Conservation (phyloP, 1,139 yeast genomes). For the Lodderomyces parapsilosis region DNA sequence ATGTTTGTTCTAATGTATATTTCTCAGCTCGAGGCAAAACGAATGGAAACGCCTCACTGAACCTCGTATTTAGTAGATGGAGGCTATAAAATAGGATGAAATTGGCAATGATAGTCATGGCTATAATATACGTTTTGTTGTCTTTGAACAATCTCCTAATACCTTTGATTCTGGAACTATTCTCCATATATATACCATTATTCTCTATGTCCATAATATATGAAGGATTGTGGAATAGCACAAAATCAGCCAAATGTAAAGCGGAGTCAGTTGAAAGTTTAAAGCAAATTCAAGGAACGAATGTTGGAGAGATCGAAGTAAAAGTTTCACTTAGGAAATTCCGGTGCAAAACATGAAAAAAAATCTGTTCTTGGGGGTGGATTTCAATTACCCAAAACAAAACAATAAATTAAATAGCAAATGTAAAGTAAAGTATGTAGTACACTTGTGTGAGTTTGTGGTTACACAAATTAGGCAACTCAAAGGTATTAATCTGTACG, state of each 20-base stretch:
- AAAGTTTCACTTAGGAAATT: neutral
- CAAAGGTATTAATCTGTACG: constrained; percentile 6
- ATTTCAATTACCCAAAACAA: no score
- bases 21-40: constrained; percentile 5
- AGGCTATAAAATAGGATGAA: constrained; percentile 11
- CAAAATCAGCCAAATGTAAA: neutral
- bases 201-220: constrained; percentile 1
- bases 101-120: constrained; percentile 13
- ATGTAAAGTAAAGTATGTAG: neutral
- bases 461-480: constrained; percentile 6
- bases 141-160: neutral
- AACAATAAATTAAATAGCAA: no score
- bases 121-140: constrained; percentile 8
- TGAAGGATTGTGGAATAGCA: neutral
- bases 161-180: neutral
- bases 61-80: constrained; percentile 12
- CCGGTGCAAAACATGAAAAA: no score
- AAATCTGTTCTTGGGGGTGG: neutral
- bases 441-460: neutral
- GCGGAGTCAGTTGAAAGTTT: neutral
- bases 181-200: constrained; percentile 2
- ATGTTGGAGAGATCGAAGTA: neutral
- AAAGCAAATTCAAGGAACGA: constrained; percentile 2
- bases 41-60: constrained; percentile 11
- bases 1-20: constrained; percentile 1